These are phyloP conservation scores for Cucurbita argyrosperma DNA, from an alignment of 306 rosid genomes.

Conservation along the genomic window DNA sequence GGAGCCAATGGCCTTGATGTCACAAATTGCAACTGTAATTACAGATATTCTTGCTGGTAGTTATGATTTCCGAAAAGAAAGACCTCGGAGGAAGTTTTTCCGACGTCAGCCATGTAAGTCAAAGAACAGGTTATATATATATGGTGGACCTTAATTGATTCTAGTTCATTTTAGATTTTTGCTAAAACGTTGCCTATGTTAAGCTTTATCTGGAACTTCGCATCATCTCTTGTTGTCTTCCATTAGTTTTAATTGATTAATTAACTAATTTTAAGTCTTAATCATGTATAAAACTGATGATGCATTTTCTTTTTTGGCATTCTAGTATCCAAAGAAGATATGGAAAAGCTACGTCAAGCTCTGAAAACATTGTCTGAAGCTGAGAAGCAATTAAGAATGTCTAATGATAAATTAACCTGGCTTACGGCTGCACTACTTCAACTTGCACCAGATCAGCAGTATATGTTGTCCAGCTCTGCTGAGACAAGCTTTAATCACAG, in stretches of 20 bases:
- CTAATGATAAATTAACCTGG: conserved; percentile 94
- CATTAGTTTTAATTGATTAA: not conserved
- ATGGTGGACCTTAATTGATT: not conserved
- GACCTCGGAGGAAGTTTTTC: conserved; percentile 77
- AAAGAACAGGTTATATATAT: not conserved
- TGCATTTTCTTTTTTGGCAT: not conserved
- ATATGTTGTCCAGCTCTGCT: conserved; percentile 73
- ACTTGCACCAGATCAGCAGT: conserved; percentile 97
- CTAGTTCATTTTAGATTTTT: not conserved
- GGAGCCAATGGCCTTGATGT: conserved; percentile 88
- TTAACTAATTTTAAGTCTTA: not conserved
- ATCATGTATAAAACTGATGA: not conserved
- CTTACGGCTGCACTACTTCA: conserved; percentile 94
- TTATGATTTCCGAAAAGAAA: conserved; percentile 58
- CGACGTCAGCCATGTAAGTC: conserved; percentile 71
- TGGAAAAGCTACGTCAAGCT: conserved; percentile 98
- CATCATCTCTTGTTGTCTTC: not conserved
- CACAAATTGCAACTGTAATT: conserved; percentile 93
- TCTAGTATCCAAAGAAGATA: conserved; percentile 78
- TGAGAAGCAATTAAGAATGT: conserved; percentile 88
- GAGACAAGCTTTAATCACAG: conserved; percentile 75
- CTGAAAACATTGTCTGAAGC: conserved; percentile 88
- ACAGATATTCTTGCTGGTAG: conserved; percentile 96
- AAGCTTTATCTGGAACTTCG: not conserved
- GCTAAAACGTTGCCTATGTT: not conserved